Evolutionary conservation across 306 rosid species (phyloP).

Genomic region (Casuarina cunninghamiana): DNA sequence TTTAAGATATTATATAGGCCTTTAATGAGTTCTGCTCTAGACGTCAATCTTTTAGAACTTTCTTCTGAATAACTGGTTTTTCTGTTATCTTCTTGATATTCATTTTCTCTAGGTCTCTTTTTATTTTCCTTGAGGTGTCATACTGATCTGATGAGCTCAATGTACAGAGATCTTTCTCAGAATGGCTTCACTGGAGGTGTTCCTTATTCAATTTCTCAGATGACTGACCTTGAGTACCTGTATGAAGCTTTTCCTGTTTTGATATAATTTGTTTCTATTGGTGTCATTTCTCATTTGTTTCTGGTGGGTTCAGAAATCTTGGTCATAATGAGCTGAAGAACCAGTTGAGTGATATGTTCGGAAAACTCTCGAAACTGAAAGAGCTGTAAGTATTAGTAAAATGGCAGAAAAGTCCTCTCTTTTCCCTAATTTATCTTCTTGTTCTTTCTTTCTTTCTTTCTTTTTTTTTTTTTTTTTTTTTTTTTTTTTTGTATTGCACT

Average conservation of each 20-base stretch:
- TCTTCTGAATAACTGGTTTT: conserved; percentile 4
- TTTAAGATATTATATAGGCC: background rate
- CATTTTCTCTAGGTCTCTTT: background rate
- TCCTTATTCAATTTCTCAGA: conserved; percentile 78
- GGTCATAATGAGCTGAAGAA: conserved; percentile 69
- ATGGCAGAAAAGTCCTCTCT: background rate
- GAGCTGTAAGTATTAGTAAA: conserved; percentile 53
- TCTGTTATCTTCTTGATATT: background rate
- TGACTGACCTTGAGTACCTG: conserved; percentile 59
- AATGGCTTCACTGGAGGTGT: conserved; percentile 63
- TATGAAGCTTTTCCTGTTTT: conserved; percentile 35
- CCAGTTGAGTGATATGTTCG: conserved; percentile 72
- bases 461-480: background rate
- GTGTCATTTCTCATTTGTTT: conserved; percentile 26
- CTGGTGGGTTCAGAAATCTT: conserved; percentile 61
- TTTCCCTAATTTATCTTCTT: background rate
- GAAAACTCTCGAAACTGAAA: conserved; percentile 64
- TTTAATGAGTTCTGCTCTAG: conserved; percentile 9
- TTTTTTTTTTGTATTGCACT: conserved; percentile 5
- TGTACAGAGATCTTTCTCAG: conserved; percentile 76
- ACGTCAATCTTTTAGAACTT: background rate
- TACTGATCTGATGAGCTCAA: conserved; percentile 24
- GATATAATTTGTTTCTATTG: background rate
- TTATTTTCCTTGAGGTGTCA: conserved; percentile 6
- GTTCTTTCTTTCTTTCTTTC: background rate